Percentiles rank a stretch among this genome's conserved stretches.
These are phyloP conservation scores for Thuidium tamariscinum DNA, from an alignment of 225 moss, liverwort and hornwort species.

Conservation along the genomic window DNA sequence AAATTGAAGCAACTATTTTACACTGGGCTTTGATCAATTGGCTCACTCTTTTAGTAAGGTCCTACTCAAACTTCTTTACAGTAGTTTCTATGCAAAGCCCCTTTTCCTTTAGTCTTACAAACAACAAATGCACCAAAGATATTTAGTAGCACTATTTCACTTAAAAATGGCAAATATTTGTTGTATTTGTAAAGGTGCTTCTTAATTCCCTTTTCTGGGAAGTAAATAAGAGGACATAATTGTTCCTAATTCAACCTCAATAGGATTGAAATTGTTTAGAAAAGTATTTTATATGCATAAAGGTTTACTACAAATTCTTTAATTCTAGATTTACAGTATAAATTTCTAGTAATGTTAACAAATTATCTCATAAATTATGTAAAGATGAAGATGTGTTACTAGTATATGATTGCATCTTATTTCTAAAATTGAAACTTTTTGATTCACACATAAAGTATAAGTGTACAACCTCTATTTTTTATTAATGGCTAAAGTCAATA, in stretches of 20 bases:
- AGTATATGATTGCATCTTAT: fast-evolving
- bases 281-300: not conserved
- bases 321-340: too few relatives aligned
- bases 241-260: too few relatives aligned
- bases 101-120: not conserved
- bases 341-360: not conserved
- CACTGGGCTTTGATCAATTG: fast-evolving
- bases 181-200: not conserved
- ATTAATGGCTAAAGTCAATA: too few relatives aligned
- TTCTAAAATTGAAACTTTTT: not conserved
- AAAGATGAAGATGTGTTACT: not conserved
- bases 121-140: not conserved
- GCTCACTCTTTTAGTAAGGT: not conserved
- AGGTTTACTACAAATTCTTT: too few relatives aligned
- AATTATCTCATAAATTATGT: not conserved
- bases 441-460: not conserved
- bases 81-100: fast-evolving
- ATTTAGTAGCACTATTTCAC: fast-evolving
- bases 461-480: not conserved
- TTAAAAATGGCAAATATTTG: too few relatives aligned
- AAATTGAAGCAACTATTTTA: fast-evolving
- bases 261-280: not conserved
- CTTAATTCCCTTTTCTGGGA: fast-evolving
- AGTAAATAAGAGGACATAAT: fast-evolving
- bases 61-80: fast-evolving